Evolutionary conservation across 2,329 filamentous ascomycete genomes (phyloP).

Genomic region (Colletotrichum siamense): DNA sequence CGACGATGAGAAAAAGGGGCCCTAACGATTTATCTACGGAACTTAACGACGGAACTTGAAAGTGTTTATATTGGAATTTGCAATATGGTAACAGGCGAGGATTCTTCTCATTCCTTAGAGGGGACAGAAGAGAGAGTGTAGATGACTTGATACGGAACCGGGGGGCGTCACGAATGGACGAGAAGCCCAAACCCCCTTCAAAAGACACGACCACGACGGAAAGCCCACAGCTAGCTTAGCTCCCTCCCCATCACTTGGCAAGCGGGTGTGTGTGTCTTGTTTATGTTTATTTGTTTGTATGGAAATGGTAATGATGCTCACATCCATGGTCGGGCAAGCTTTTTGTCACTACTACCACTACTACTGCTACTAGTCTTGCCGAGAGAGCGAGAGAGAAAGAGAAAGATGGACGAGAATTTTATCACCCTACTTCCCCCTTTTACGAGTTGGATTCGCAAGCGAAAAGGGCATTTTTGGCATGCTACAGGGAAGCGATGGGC

Average conservation of each 20-base stretch:
- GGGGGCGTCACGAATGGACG: not conserved
- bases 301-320: conserved; percentile 15
- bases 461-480: not conserved
- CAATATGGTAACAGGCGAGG: not conserved
- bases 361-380: not conserved
- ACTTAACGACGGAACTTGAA: conserved; percentile 15
- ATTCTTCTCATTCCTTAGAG: conserved; percentile 16
- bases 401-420: not conserved
- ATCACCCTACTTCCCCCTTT: not conserved
- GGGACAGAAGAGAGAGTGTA: conserved; percentile 8
- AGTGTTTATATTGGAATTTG: not conserved
- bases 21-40: conserved; percentile 12
- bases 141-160: conserved; percentile 18
- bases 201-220: conserved; percentile 5
- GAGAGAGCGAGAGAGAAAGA: not conserved
- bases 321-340: not conserved
- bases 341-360: not conserved
- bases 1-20: not conserved
- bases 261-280: conserved; percentile 12
- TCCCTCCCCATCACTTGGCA: conserved; percentile 7
- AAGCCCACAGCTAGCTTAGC: conserved; percentile 9
- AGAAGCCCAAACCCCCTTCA: not conserved
- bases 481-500: conserved; percentile 10
- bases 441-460: conserved; percentile 11
- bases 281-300: conserved; percentile 2